phyloP scores from a whole-genome alignment of 31 red algal species.

The Endocladia muricata region DNA sequence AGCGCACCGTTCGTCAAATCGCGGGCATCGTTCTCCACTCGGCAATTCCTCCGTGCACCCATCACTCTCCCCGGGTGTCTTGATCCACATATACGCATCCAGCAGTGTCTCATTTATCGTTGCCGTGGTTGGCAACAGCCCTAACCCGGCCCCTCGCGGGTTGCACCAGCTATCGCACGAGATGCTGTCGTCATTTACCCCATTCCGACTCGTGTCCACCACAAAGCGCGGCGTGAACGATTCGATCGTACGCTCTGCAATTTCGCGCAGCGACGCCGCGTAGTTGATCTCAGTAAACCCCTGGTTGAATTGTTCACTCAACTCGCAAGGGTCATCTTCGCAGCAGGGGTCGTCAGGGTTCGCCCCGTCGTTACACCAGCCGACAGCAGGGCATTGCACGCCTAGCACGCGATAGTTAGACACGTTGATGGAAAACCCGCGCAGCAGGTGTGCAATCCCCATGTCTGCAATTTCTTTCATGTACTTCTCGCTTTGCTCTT shows the following conservation, averaged over 20 bases:
- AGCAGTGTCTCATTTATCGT: constrained; percentile 4
- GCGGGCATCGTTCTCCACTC: neutral
- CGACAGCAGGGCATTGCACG: constrained; percentile 8
- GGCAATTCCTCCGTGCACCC: constrained; percentile 24
- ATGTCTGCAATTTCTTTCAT: neutral
- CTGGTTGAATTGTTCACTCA: neutral
- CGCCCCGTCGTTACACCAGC: constrained; percentile 22
- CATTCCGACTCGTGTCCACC: constrained; percentile 41
- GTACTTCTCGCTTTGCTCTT: neutral
- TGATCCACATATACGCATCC: constrained; percentile 51
- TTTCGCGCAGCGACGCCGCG: neutral
- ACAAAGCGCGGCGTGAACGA: constrained; percentile 17
- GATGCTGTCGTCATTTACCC: constrained; percentile 1
- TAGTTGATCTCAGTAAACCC: constrained; percentile 33
- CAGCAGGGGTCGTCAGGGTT: constrained; percentile 14
- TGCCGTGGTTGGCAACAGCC: neutral
- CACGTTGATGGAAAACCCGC: constrained; percentile 40
- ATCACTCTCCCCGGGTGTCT: constrained; percentile 28
- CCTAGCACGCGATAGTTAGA: constrained; percentile 31
- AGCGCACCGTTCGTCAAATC: constrained; percentile 22
- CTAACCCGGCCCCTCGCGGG: constrained; percentile 13
- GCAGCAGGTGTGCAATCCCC: neutral
- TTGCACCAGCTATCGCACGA: constrained; percentile 49
- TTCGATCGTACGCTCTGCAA: neutral
- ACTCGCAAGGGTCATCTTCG: constrained; percentile 8